Conservation (phyloP, 352 stramenopile genomes). For the Pythium apleroticum region DNA sequence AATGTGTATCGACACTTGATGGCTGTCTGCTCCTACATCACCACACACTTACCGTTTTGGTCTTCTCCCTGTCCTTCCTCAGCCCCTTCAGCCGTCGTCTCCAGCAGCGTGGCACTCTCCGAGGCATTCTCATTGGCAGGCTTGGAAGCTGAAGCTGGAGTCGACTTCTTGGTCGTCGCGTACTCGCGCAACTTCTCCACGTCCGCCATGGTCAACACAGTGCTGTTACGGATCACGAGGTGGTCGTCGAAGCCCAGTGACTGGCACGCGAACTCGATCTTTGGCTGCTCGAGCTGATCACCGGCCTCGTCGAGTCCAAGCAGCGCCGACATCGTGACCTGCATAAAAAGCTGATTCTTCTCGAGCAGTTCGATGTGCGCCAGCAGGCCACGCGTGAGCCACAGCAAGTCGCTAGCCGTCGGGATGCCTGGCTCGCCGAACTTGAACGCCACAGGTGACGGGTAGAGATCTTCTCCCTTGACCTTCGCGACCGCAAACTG, state of each 20-base stretch:
- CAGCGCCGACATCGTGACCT: constrained; percentile 59
- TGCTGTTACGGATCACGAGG: constrained; percentile 77
- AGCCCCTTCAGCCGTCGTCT: neutral
- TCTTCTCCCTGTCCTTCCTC: constrained; percentile 27
- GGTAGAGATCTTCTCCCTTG: constrained; percentile 53
- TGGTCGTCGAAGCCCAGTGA: constrained; percentile 63
- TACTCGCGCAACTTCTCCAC: constrained; percentile 61
- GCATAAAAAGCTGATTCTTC: constrained; percentile 73
- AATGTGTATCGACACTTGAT: neutral
- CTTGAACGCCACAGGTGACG: constrained; percentile 70
- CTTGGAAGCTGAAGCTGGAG: neutral
- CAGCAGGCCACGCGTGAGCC: constrained; percentile 65
- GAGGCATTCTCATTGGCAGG: neutral
- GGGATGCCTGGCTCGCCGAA: constrained; percentile 66
- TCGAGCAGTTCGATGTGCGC: constrained; percentile 65
- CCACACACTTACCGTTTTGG: constrained; percentile 10
- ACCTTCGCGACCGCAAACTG: constrained; percentile 44
- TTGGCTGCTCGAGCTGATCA: constrained; percentile 39
- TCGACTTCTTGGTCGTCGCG: constrained; percentile 31
- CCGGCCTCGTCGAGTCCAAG: constrained; percentile 45
- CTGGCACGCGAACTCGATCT: constrained; percentile 58
- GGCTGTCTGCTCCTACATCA: constrained; percentile 11
- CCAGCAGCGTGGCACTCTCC: neutral
- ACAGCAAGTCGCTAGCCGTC: constrained; percentile 63
- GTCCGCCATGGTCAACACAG: constrained; percentile 74